These are phyloP conservation scores for Pulicaria dysenterica DNA, from an alignment of 129 eudicot species.

Conservation along the genomic window DNA sequence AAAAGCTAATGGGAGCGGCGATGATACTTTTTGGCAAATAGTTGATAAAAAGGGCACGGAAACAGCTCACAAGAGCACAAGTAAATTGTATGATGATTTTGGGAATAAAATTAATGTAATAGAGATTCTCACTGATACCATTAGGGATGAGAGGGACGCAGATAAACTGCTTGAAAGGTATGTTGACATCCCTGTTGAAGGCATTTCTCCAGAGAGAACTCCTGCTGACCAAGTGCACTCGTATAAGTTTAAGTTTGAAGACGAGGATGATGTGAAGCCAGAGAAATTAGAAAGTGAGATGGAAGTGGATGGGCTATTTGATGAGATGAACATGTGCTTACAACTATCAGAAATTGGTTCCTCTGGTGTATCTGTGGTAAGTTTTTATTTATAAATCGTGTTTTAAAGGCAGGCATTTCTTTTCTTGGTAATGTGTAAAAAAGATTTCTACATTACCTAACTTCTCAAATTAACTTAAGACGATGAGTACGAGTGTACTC, in stretches of 20 bases:
- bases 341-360: conserved; percentile 35
- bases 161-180: conserved; percentile 19
- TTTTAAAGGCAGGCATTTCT: neutral
- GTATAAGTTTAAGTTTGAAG: conserved; percentile 51
- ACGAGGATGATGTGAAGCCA: conserved; percentile 21
- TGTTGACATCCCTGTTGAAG: conserved; percentile 16
- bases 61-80: neutral
- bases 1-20: neutral
- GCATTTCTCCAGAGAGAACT: conserved; percentile 4
- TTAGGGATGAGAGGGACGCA: conserved; percentile 34
- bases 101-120: conserved; percentile 26
- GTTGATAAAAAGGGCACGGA: conserved; percentile 15
- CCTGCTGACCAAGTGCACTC: conserved; percentile 23
- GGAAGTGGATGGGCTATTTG: conserved; percentile 49
- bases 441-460: too few species aligned
- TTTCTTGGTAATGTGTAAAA: neutral
- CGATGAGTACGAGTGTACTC: too few species aligned
- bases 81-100: conserved; percentile 8
- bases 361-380: conserved; percentile 37
- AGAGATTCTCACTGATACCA: conserved; percentile 36
- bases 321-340: conserved; percentile 45
- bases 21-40: conserved; percentile 11
- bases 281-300: conserved; percentile 41
- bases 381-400: conserved; percentile 13
- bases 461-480: too few species aligned